phyloP scores from a whole-genome alignment of 495 filamentous ascomycete species.

The Penicillium bovifimosum region DNA sequence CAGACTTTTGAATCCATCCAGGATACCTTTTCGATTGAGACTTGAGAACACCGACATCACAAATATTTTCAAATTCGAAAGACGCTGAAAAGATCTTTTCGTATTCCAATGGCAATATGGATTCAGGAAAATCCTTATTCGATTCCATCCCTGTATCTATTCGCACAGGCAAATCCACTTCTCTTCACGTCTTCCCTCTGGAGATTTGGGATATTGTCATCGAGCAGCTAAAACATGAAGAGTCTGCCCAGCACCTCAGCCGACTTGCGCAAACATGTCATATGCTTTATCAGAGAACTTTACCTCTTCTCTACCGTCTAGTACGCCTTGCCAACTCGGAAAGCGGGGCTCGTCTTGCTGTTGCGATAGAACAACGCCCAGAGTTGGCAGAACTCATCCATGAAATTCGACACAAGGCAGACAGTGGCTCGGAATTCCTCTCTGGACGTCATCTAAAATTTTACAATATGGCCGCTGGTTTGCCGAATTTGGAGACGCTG shows the following conservation, averaged over 20 bases:
- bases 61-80: too few relatives aligned
- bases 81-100: too few relatives aligned
- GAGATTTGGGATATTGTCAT: slow-evolving; percentile 5
- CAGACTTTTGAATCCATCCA: too few relatives aligned
- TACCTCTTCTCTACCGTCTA: not conserved
- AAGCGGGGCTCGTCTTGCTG: slow-evolving; percentile 6
- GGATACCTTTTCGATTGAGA: too few relatives aligned
- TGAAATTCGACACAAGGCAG: not conserved
- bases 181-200: not conserved
- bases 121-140: too few relatives aligned
- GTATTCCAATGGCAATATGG: too few relatives aligned
- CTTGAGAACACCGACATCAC: too few relatives aligned
- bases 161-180: not conserved
- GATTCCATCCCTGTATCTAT: too few relatives aligned
- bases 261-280: not conserved
- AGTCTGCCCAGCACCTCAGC: not conserved
- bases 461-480: not conserved
- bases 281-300: not conserved
- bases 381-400: not conserved
- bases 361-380: not conserved
- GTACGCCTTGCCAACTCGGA: not conserved
- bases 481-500: not conserved
- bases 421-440: not conserved
- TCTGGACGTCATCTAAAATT: not conserved
- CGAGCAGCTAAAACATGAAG: not conserved